Evolutionary conservation across 1,284 basidiomycete species (phyloP).

Genomic region (Rhodotorula sp.): DNA sequence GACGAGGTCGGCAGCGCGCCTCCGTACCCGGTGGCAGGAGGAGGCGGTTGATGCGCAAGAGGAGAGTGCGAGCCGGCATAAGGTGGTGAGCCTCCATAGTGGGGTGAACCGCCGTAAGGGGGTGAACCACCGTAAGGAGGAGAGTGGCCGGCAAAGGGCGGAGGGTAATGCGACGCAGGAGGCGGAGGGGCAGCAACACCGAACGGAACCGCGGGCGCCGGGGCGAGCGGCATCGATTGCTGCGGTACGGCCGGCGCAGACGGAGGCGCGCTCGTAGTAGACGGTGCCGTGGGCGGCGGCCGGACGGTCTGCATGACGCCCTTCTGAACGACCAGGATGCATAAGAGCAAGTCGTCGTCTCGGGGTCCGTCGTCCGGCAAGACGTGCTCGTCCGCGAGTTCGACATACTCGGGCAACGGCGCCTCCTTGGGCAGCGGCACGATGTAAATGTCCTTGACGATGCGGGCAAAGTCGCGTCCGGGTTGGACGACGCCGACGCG

Average conservation of each 20-base stretch:
- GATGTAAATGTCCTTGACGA: conserved; percentile 80
- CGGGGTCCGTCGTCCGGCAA: conserved; percentile 61
- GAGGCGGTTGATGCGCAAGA: not conserved
- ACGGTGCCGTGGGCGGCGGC: not conserved
- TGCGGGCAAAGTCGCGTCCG: conserved; percentile 31
- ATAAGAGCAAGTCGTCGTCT: conserved; percentile 66
- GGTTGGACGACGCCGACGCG: conserved; percentile 45
- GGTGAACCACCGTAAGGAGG: not conserved
- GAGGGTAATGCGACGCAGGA: not conserved
- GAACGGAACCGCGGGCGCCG: not conserved
- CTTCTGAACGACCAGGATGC: conserved; percentile 75
- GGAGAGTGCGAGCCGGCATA: not conserved
- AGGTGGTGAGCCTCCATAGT: not conserved
- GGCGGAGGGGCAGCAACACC: not conserved
- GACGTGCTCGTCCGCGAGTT: conserved; percentile 74
- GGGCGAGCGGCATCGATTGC: not conserved
- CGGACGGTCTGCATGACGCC: conserved; percentile 27
- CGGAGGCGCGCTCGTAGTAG: not conserved
- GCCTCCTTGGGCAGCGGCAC: conserved; percentile 70
- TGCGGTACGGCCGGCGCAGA: not conserved
- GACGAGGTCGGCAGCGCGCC: too few species aligned
- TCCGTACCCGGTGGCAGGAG: too few species aligned
- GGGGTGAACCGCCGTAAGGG: not conserved
- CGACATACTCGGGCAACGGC: conserved; percentile 76
- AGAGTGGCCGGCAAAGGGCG: not conserved